Evolutionary conservation across 805 yeast species (phyloP).

Genomic region (Naumovozyma castellii): DNA sequence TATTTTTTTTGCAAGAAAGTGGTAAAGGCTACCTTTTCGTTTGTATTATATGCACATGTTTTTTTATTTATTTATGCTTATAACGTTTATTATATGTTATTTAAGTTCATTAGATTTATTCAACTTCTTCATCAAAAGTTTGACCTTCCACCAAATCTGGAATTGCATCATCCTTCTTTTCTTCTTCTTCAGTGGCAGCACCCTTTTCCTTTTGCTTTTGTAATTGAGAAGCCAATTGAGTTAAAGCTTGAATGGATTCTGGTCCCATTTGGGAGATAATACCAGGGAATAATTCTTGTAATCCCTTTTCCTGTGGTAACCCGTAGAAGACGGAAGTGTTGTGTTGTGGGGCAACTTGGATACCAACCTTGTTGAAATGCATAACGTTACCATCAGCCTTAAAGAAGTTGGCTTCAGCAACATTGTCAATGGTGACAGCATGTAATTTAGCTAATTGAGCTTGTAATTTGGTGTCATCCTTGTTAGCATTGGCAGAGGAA

Average conservation of each 20-base stretch:
- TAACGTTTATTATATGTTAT: neutral
- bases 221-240: constrained; percentile 81
- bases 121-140: constrained; percentile 33
- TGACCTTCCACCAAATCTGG: constrained; percentile 40
- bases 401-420: constrained; percentile 97
- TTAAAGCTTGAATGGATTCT: constrained; percentile 83
- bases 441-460: constrained; percentile 81
- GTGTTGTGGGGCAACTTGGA: constrained; percentile 81
- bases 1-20: too few species aligned
- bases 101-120: constrained; percentile 10
- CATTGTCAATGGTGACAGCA: constrained; percentile 78
- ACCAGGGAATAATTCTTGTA: constrained; percentile 87
- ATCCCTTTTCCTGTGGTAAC: constrained; percentile 83
- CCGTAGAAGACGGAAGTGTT: constrained; percentile 95
- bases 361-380: constrained; percentile 94
- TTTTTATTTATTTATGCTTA: neutral
- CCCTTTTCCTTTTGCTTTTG: constrained; percentile 48
- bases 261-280: constrained; percentile 94
- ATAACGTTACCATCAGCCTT: constrained; percentile 90
- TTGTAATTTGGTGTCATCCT: constrained; percentile 86
- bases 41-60: neutral
- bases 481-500: constrained; percentile 44
- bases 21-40: too few species aligned
- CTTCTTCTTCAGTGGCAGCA: constrained; percentile 38
- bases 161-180: constrained; percentile 53